These are phyloP conservation scores for Pseudogymnoascus sp. DNA, from an alignment of 2,329 filamentous ascomycete genomes.

Conservation along the genomic window DNA sequence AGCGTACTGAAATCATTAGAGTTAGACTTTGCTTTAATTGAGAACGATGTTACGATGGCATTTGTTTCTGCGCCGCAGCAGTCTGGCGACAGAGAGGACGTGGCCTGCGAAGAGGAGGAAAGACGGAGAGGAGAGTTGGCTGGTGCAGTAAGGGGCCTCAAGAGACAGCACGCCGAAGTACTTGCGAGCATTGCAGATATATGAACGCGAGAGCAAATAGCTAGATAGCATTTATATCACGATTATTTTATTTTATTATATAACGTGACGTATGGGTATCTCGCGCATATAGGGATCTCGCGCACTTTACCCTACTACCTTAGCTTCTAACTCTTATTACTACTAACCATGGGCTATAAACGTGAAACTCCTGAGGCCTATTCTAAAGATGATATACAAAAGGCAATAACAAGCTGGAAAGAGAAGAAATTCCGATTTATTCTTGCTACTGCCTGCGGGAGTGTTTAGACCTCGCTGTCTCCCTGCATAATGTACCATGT, in stretches of 20 bases:
- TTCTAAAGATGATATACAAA: background rate
- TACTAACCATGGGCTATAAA: background rate
- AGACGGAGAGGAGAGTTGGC: conserved; percentile 15
- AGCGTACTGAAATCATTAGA: conserved; percentile 5
- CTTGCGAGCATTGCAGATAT: conserved; percentile 15
- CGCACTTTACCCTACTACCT: background rate
- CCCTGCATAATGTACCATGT: too few relatives aligned
- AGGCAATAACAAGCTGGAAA: background rate
- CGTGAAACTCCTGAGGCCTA: background rate
- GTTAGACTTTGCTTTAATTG: conserved; percentile 11
- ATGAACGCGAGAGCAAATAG: background rate
- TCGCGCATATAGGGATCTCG: background rate
- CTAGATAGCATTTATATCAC: background rate
- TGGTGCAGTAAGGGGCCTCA: conserved; percentile 14
- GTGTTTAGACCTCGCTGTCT: too few relatives aligned
- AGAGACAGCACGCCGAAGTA: conserved; percentile 14
- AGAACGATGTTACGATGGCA: conserved; percentile 16
- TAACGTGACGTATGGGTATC: too few relatives aligned
- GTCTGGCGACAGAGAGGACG: background rate
- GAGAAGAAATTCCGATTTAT: background rate
- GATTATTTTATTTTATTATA: background rate
- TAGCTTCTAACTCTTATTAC: background rate
- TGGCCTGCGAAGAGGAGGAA: conserved; percentile 4
- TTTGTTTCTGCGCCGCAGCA: background rate
- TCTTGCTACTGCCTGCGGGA: background rate